phyloP scores from a whole-genome alignment of 768 basidiomycete genomes.

The Albatrellus ellisii region DNA sequence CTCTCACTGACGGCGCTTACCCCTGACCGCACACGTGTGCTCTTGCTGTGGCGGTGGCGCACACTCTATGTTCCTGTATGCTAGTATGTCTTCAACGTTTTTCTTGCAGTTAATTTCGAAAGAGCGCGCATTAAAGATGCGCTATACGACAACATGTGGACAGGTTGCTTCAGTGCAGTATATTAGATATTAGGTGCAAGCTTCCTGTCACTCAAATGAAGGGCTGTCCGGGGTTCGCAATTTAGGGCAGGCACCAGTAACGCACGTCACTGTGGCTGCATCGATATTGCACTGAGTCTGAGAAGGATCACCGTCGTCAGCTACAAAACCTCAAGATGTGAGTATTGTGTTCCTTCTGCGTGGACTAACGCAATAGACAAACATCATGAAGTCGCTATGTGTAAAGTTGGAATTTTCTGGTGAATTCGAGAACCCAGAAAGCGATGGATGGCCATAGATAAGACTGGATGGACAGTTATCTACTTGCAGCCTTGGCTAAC shows the following conservation, averaged over 20 bases:
- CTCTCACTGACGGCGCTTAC: not conserved
- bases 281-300: not conserved
- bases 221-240: not conserved
- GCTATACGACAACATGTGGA: not conserved
- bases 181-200: not conserved
- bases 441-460: conserved; percentile 5
- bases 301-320: conserved; percentile 2
- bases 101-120: not conserved
- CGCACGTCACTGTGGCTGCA: conserved; percentile 1
- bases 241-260: not conserved
- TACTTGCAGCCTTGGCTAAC: conserved; percentile 8
- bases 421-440: not conserved
- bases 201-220: not conserved
- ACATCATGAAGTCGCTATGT: not conserved
- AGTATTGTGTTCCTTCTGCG: not conserved
- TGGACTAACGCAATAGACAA: not conserved
- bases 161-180: not conserved
- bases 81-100: not conserved
- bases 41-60: not conserved
- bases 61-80: not conserved
- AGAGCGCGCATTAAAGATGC: too few species aligned
- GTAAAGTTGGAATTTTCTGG: not conserved
- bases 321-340: conserved; percentile 4
- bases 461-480: conserved; percentile 1
- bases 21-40: conserved; percentile 1